Percentiles rank a stretch among this genome's conserved stretches.
phyloP scores from a whole-genome alignment of 2,329 filamentous ascomycete genomes.

The Phaeosphaeriaceae sp. region DNA sequence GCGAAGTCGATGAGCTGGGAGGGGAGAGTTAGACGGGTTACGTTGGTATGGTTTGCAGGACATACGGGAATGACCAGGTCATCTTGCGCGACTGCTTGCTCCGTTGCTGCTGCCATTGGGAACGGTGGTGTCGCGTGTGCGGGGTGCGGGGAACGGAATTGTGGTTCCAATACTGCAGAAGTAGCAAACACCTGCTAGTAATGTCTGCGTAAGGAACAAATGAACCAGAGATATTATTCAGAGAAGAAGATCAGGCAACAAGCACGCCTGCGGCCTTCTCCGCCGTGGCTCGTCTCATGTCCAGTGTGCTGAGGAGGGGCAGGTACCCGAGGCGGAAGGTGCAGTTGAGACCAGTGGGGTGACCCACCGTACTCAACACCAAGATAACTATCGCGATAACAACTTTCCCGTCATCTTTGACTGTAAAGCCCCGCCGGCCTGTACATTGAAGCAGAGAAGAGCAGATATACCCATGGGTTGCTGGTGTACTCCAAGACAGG shows the following conservation, averaged over 20 bases:
- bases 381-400: constrained; percentile 2
- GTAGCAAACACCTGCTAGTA: background rate
- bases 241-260: constrained; percentile 11
- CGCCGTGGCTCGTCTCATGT: constrained; percentile 20
- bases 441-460: background rate
- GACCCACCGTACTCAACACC: constrained; percentile 14
- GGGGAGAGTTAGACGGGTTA: too few species aligned
- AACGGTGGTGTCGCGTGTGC: background rate
- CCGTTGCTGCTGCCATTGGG: constrained; percentile 15
- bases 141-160: background rate
- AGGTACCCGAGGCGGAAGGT: constrained; percentile 31
- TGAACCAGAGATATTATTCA: background rate
- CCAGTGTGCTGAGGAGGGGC: constrained; percentile 17
- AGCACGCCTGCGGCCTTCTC: constrained; percentile 26
- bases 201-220: background rate
- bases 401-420: background rate
- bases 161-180: background rate
- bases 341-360: constrained; percentile 31
- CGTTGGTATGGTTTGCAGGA: background rate
- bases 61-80: constrained; percentile 43
- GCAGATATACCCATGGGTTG: background rate
- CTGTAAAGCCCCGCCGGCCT: background rate
- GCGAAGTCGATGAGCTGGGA: constrained; percentile 79
- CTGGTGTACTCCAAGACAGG: too few species aligned
- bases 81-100: constrained; percentile 42